Evolutionary conservation across 2,329 filamentous ascomycete species (phyloP), one percentile per base, ranked within the genome.

Genomic region (Arthrobotrys sphaeroides): DNA sequence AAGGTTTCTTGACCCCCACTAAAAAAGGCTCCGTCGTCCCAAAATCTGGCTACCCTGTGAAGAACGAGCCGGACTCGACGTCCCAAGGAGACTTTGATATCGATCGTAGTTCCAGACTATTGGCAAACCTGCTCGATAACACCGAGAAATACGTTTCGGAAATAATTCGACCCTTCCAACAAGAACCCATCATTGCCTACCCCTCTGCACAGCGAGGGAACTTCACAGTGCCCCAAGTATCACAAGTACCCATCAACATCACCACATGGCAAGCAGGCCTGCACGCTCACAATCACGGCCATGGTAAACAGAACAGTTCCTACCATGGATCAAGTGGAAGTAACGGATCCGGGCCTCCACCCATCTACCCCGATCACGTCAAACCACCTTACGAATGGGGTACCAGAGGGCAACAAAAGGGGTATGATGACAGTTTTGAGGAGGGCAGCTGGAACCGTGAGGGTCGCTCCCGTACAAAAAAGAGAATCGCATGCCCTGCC

Each of bases 401-500:
- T 33, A 49, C 28, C 7, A 40, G 62, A 10, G 20, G 38, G 10
- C 40, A 28, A 26, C 28, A 51, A 40, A 43, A 60, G 5, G 22
- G 51, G 3, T 33, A 60, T 31, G 72, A 60, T 9, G 45, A 64
- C 10, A 31, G 42, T 9, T 13, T n/a, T 6, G 51, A 38, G 1
- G 61, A 55, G 12, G 20, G 20, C 16, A 28, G 12, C 20, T 59
- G 40, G 36, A 28, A 28, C 6, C 61, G 53, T 4, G 49, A 51
- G 2, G 24, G 5, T 16, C 20, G 31, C 5, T 42, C 33, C 16
- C 72, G 49, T 0, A 10, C 18, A 3, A 36, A 31, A 13, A 75
- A 22, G 33, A 57, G 33, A 53, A 53, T 42, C 45, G 72, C 72
- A 6, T 75, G 72, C 13, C 72, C 72, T n/a, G 72, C 64, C 18